Percentiles rank a stretch among this genome's conserved stretches.
phyloP scores from a whole-genome alignment of 2,329 filamentous ascomycete species.

The Dothideomycetes sp. region DNA sequence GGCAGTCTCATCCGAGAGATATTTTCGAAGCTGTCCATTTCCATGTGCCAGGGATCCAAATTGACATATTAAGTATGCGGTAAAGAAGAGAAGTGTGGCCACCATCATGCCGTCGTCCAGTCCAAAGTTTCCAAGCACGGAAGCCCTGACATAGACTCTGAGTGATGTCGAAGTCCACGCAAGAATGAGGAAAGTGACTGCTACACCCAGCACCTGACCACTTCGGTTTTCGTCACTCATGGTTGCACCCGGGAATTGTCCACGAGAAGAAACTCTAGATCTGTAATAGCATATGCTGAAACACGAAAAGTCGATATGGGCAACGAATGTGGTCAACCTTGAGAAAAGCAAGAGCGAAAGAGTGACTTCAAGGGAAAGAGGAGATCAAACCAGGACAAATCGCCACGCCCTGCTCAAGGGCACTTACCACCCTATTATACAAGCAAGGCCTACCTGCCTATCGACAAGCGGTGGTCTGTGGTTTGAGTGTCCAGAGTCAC shows the following conservation, averaged over 20 bases:
- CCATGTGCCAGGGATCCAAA: conserved; percentile 32
- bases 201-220: conserved; percentile 4
- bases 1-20: conserved; percentile 25
- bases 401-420: too few relatives aligned
- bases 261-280: too few relatives aligned
- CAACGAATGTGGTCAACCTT: background rate
- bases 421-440: too few relatives aligned
- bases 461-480: too few relatives aligned
- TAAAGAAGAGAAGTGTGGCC: conserved; percentile 30
- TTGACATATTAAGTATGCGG: conserved; percentile 32
- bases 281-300: too few relatives aligned
- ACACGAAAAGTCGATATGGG: too few relatives aligned
- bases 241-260: background rate
- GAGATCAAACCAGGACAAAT: too few relatives aligned
- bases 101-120: conserved; percentile 36
- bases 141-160: conserved; percentile 17
- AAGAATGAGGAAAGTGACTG: conserved; percentile 7
- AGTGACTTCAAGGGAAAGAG: too few relatives aligned
- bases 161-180: conserved; percentile 6
- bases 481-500: too few relatives aligned
- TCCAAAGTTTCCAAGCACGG: conserved; percentile 31
- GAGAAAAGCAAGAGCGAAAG: background rate
- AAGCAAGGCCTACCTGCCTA: too few relatives aligned
- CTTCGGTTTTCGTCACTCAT: conserved; percentile 5
- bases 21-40: conserved; percentile 29